Evolutionary conservation across 805 yeast species (phyloP), one percentile per base, ranked within the genome.

Genomic region (Hermanozyma aechmeae): DNA sequence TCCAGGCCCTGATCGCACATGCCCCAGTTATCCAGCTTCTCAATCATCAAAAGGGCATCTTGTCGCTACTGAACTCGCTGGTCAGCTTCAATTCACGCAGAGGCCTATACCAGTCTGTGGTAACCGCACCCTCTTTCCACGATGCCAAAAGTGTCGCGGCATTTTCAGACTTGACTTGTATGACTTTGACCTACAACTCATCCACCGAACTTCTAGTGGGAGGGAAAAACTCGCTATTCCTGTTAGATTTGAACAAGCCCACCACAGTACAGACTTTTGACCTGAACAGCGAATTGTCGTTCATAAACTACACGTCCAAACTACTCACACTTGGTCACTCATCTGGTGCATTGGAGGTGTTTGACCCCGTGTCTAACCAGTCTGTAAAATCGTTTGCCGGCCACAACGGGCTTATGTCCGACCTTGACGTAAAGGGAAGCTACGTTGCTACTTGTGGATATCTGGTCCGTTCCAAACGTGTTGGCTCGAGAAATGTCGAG

Each of bases 381-480:
- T 47, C 73, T 2, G 55, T 78, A 5, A 69, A 71, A 36, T 53
- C 71, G 0, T 77, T 79, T 40, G 53, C 59, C 8, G 74, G 78
- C 8, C 84, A 76, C 48, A 68, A 74, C 16, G 73, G 78, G 2
- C 58, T 74, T 1, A 54, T 82, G 13, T 68, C 84, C 1, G 76
- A 76, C 29, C 60, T 82, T 48, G 82, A 75, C 40, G 66, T 77
- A 13, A 67, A 69, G 40, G 87, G 80, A 13, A 68, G 70, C 33
- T 73, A 73, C 18, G 60, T 83, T 24, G 75, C 84, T 12, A 79
- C 95, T 0, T 84, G 94, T 33, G 96, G 96, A 1, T 77, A 75
- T 39, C 73, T 87, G 0, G 56, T 74, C 15, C 71, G 85, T 27
- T 71, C 74, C 28, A 75, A 76, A 27, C 61, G 66, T 6, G 63